Conservation (phyloP, 495 filamentous ascomycete species). For the Penicillium egyptiacum region DNA sequence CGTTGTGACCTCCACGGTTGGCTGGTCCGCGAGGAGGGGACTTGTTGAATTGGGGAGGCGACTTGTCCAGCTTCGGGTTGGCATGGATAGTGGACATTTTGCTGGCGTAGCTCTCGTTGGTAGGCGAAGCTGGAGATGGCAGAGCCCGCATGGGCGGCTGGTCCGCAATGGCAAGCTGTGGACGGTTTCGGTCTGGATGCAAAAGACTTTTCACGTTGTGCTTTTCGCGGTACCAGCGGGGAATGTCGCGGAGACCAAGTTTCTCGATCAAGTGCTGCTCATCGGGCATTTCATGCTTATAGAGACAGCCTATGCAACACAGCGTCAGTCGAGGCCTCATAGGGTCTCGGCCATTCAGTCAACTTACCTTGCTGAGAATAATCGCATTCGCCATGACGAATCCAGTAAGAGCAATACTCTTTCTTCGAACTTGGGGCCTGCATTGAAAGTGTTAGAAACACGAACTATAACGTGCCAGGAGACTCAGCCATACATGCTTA, state of each 20-base stretch:
- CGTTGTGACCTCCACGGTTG: neutral
- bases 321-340: constrained; percentile 10
- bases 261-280: constrained; percentile 56
- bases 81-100: neutral
- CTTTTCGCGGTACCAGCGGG: constrained; percentile 57
- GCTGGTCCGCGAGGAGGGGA: constrained; percentile 5
- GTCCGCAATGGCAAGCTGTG: constrained; percentile 16
- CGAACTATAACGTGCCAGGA: neutral
- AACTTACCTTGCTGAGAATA: constrained; percentile 69
- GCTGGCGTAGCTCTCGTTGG: neutral
- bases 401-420: constrained; percentile 83
- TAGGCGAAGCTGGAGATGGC: neutral
- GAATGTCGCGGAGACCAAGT: constrained; percentile 60
- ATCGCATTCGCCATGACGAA: constrained; percentile 78
- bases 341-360: neutral
- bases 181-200: constrained; percentile 18
- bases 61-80: neutral
- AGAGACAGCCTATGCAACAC: constrained; percentile 62
- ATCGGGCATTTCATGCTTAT: constrained; percentile 81
- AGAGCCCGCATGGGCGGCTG: constrained; percentile 19
- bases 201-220: constrained; percentile 35
- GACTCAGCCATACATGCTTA: neutral
- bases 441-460: constrained; percentile 11
- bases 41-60: neutral
- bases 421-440: constrained; percentile 50